Evolutionary conservation across 1,139 yeast species (phyloP).

Genomic region (Geotrichum histeridarum): DNA sequence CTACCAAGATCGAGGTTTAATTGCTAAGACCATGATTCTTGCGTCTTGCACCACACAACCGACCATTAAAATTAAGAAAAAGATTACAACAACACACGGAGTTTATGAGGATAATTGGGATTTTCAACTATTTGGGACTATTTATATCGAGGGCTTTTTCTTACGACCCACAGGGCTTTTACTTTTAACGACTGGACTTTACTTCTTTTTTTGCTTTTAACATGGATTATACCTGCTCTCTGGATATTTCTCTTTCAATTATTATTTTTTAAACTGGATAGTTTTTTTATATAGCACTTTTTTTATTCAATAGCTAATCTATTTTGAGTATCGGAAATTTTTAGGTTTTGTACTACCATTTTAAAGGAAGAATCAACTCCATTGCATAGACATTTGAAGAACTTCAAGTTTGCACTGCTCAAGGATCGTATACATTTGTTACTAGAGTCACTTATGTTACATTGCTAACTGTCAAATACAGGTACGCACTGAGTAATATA

Average conservation of each 20-base stretch:
- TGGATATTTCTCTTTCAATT: not conserved
- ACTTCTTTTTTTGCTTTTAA: not conserved
- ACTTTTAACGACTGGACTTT: not conserved
- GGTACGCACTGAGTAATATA: no score
- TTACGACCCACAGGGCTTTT: not conserved
- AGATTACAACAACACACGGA: not conserved
- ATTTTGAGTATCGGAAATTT: not conserved
- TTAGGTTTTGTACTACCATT: no score
- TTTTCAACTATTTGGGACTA: not conserved
- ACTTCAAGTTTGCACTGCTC: no score
- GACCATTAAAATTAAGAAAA: not conserved
- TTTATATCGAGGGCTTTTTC: not conserved
- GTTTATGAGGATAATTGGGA: not conserved
- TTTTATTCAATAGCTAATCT: not conserved
- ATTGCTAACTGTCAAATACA: no score
- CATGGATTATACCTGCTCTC: no score
- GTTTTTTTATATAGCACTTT: not conserved
- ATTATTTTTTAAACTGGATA: not conserved
- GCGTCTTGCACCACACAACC: not conserved
- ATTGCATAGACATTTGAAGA: no score
- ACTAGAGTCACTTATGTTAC: no score
- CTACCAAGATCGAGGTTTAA: conserved; percentile 15
- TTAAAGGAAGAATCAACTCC: no score
- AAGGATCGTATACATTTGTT: no score
- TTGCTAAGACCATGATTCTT: not conserved